Percentiles rank a stretch among this genome's conserved stretches.
Evolutionary conservation across 768 basidiomycete species (phyloP).

Genomic region (Collybiopsis confluens): DNA sequence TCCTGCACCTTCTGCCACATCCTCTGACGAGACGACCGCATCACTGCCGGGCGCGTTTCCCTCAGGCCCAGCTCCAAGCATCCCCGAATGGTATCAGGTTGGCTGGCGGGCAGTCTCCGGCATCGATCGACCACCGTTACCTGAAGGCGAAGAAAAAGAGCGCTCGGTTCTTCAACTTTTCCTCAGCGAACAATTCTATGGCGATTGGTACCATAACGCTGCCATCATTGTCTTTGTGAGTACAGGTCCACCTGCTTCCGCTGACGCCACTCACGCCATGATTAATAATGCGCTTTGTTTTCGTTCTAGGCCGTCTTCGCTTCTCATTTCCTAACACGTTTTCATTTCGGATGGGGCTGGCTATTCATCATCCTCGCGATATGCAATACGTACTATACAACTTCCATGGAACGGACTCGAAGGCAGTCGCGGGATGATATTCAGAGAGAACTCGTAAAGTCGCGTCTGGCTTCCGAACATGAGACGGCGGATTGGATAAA

Average conservation of each 20-base stretch:
- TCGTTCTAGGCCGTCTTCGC: slow-evolving; percentile 65
- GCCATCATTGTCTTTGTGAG: slow-evolving; percentile 74
- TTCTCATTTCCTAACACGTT: slow-evolving; percentile 83
- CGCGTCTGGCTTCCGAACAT: slow-evolving; percentile 75
- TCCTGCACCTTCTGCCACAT: slow-evolving; percentile 20
- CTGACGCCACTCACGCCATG: slow-evolving; percentile 7
- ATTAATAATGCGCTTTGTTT: too few relatives aligned
- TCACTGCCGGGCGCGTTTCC: slow-evolving; percentile 56
- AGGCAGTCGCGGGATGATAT: slow-evolving; percentile 89
- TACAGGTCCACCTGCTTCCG: too few relatives aligned
- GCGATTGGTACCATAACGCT: slow-evolving; percentile 86
- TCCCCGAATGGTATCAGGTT: slow-evolving; percentile 83
- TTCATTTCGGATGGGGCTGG: slow-evolving; percentile 90
- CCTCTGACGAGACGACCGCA: slow-evolving; percentile 27
- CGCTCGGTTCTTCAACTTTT: slow-evolving; percentile 63
- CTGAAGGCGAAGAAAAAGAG: slow-evolving; percentile 66
- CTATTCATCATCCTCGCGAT: slow-evolving; percentile 78
- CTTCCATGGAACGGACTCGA: slow-evolving; percentile 77
- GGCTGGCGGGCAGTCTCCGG: slow-evolving; percentile 76
- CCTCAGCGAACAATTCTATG: slow-evolving; percentile 78
- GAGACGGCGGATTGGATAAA: slow-evolving; percentile 97
- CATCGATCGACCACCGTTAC: slow-evolving; percentile 49
- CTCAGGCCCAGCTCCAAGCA: slow-evolving; percentile 35
- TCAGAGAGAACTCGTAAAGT: slow-evolving; percentile 92
- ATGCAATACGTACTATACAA: slow-evolving; percentile 88